These are phyloP conservation scores for Paraconiothyrium brasiliense DNA, from an alignment of 2,329 filamentous ascomycete species.

Conservation along the genomic window DNA sequence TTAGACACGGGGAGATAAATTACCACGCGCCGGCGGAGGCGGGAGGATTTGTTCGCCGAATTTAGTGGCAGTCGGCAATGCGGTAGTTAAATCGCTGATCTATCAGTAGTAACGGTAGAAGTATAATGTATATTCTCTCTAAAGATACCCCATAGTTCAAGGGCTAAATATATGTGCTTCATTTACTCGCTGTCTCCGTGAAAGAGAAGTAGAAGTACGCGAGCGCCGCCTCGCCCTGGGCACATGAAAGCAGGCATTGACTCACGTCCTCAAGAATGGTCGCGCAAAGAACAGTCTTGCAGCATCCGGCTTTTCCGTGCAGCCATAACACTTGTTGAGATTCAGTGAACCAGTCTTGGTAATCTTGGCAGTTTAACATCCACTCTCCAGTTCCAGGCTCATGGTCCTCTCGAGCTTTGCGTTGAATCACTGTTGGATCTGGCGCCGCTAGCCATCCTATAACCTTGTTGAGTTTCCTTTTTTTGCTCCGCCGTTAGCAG, in stretches of 20 bases:
- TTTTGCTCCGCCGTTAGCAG: background rate
- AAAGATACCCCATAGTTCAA: too few relatives aligned
- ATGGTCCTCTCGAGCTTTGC: background rate
- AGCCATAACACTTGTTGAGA: background rate
- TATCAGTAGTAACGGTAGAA: too few relatives aligned
- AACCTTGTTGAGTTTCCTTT: background rate
- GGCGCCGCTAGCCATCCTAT: background rate
- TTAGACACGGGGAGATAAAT: too few relatives aligned
- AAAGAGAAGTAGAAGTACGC: slow-evolving; percentile 1
- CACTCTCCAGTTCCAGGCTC: background rate
- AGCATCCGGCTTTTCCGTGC: background rate
- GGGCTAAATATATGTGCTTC: too few relatives aligned
- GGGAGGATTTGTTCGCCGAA: too few relatives aligned
- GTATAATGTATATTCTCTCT: too few relatives aligned
- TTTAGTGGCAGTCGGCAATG: too few relatives aligned
- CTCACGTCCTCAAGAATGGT: background rate
- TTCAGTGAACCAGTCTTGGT: background rate
- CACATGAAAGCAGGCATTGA: background rate
- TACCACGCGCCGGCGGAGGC: too few relatives aligned
- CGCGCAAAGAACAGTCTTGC: background rate
- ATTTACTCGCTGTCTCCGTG: background rate
- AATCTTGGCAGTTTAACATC: background rate
- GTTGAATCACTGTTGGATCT: background rate
- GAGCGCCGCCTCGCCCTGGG: background rate
- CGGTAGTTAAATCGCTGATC: too few relatives aligned